Evolutionary conservation across 306 rosid genomes (phyloP), one percentile per base, ranked within the genome.

Genomic region (Pachyrhizus erosus): DNA sequence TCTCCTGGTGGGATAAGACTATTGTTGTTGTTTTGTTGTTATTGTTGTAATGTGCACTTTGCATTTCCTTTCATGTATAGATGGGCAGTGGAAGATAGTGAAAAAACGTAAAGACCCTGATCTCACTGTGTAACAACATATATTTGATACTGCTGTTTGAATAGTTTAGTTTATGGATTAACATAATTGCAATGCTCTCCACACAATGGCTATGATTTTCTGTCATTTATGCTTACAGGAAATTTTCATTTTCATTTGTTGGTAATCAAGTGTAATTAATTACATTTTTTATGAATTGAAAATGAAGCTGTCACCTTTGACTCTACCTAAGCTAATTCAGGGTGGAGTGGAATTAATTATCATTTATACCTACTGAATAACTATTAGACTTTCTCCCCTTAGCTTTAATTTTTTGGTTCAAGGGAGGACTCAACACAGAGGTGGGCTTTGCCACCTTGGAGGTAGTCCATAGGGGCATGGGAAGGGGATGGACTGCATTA

Each of bases 71-170:
- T 58, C 17, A 58, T 57, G n/a, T 49, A 23, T 45, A 14, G 42
- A 15, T 52, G 26, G 52, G 2, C 29, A 60, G 21, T 9, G 48
- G 64, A 49, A 75, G 29, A 76, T 70, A 8, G 61, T 62, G 42
- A 62, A 52, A 72, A 4, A 31, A 49, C 37, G 74, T 13, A 61
- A 61, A 73, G 62, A 29, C 24, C 77, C n/a, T 70, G 48, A 40
- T 70, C 46, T 14, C 26, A 54, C 52, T 68, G 18, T 24, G 27
- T 61, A 70, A 10, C 46, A 17, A 61, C n/a, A 70, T 48, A 3
- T 58, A 24, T 46, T 73, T 79, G 46, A 46, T 39, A 17, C 27
- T 78, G 80, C 43, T 52, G 5, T 69, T 72, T 65, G 5, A 77
- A 48, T 34, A 29, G 23, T 33, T 83, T 40, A 37, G 18, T n/a